Conservation (phyloP, 2,329 filamentous ascomycete genomes). For the Monosporascus sp. region DNA sequence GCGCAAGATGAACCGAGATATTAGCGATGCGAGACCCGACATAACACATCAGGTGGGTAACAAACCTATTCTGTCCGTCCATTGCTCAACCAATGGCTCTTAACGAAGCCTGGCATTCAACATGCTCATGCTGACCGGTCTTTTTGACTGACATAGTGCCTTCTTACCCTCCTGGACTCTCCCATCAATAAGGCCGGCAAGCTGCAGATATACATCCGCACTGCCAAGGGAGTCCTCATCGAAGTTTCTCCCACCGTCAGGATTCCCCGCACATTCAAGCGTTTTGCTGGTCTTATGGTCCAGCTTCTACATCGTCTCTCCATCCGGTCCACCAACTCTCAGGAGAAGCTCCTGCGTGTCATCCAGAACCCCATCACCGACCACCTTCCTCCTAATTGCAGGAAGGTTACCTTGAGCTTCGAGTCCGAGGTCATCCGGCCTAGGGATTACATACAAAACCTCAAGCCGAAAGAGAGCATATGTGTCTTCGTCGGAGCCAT, state of each 20-base stretch:
- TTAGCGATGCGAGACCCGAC: conserved; percentile 93
- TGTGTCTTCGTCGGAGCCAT: conserved; percentile 98
- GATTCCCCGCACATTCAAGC: conserved; percentile 97
- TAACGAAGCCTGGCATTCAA: conserved; percentile 31
- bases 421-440: conserved; percentile 84
- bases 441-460: conserved; percentile 77
- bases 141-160: conserved; percentile 58
- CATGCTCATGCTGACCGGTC: conserved; percentile 32
- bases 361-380: conserved; percentile 98
- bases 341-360: conserved; percentile 95
- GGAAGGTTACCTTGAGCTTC: conserved; percentile 95
- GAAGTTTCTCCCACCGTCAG: conserved; percentile 97
- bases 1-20: conserved; percentile 99
- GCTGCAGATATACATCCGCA: conserved; percentile 98
- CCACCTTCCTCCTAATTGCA: conserved; percentile 92
- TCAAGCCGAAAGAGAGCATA: conserved; percentile 82
- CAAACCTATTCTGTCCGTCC: conserved; percentile 10
- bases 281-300: conserved; percentile 97
- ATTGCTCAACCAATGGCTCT: conserved; percentile 14
- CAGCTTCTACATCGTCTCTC: conserved; percentile 93
- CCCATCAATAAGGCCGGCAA: conserved; percentile 98
- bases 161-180: conserved; percentile 93
- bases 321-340: conserved; percentile 92
- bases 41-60: conserved; percentile 90
- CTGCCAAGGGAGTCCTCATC: conserved; percentile 93